Percentiles rank a stretch among this genome's conserved stretches.
These are phyloP conservation scores for Paxillus ammoniavirescens DNA, from an alignment of 768 basidiomycete genomes.

Conservation along the genomic window DNA sequence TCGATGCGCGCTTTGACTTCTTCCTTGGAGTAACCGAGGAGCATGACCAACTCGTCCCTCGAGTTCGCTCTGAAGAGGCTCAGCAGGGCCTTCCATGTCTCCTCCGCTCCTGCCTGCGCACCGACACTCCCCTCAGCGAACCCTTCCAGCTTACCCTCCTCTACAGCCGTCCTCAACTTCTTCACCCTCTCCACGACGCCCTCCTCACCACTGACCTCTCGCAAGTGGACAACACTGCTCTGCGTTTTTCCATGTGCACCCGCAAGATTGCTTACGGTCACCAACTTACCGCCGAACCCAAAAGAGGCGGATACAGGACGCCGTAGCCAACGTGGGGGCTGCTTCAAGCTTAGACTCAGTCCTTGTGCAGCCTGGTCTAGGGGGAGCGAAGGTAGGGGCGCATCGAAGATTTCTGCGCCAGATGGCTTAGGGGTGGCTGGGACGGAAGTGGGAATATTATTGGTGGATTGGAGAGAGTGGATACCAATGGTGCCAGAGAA, in stretches of 20 bases:
- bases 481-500: conserved; percentile 94
- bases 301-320: conserved; percentile 80
- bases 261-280: conserved; percentile 76
- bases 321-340: conserved; percentile 96
- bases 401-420: conserved; percentile 79
- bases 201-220: conserved; percentile 74
- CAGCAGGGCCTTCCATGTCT: conserved; percentile 84
- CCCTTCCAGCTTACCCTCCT: conserved; percentile 51
- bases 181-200: conserved; percentile 72
- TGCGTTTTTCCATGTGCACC: conserved; percentile 76
- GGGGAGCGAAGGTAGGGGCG: conserved; percentile 44
- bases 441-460: conserved; percentile 38
- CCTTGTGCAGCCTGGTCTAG: conserved; percentile 43
- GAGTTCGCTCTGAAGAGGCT: conserved; percentile 89
- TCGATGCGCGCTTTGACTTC: conserved; percentile 78
- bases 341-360: conserved; percentile 78
- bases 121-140: conserved; percentile 63
- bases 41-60: conserved; percentile 82
- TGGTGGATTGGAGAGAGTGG: conserved; percentile 92
- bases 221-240: conserved; percentile 76
- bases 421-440: conserved; percentile 48
- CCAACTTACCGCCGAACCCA: conserved; percentile 89
- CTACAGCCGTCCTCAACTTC: conserved; percentile 61
- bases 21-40: conserved; percentile 90
- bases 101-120: conserved; percentile 36